Evolutionary conservation across 768 basidiomycete genomes (phyloP).

Genomic region (Lentinula boryana): DNA sequence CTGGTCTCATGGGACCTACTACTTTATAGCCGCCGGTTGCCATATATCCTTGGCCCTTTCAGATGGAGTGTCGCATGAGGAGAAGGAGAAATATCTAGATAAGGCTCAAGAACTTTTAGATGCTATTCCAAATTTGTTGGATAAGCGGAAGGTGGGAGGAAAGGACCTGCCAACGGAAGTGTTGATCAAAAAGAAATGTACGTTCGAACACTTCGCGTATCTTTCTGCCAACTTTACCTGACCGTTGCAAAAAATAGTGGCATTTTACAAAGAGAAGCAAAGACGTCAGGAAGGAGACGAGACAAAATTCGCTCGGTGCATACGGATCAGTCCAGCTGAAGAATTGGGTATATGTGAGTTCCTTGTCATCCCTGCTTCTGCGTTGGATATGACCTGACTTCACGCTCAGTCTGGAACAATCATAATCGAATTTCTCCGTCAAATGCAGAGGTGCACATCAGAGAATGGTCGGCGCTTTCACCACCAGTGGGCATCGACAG

Average conservation of each 20-base stretch:
- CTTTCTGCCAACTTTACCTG: too few species aligned
- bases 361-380: background rate
- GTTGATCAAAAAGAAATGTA: conserved; percentile 73
- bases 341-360: conserved; percentile 68
- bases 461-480: conserved; percentile 42
- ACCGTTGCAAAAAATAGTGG: conserved; percentile 35
- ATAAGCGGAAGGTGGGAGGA: conserved; percentile 57
- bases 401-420: conserved; percentile 66
- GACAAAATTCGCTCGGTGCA: conserved; percentile 41
- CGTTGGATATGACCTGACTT: background rate
- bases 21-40: conserved; percentile 64
- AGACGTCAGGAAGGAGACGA: conserved; percentile 45
- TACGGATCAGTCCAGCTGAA: conserved; percentile 67
- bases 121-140: conserved; percentile 50
- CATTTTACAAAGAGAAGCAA: conserved; percentile 71
- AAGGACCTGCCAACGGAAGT: conserved; percentile 71
- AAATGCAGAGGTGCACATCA: conserved; percentile 55
- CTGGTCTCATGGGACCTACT: conserved; percentile 80
- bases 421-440: conserved; percentile 52
- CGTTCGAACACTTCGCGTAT: conserved; percentile 15
- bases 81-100: conserved; percentile 28
- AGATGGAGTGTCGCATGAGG: background rate
- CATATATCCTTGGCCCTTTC: conserved; percentile 9
- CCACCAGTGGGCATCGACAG: conserved; percentile 34
- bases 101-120: conserved; percentile 61